Evolutionary conservation across 768 basidiomycete genomes (phyloP).

Genomic region (Leccinellum luteum): DNA sequence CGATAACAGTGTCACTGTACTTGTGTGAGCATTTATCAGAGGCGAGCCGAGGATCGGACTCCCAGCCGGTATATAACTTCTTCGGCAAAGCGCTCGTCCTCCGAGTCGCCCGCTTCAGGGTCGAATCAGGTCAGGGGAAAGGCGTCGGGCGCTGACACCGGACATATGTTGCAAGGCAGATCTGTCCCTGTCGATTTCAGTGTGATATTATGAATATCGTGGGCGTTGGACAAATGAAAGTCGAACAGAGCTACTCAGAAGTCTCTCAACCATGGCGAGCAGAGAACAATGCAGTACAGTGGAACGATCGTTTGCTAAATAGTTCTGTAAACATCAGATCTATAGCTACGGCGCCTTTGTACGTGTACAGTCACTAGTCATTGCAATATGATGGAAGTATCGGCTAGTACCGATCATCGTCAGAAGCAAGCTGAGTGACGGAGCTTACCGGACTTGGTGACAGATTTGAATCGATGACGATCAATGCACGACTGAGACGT

Average conservation of each 20-base stretch:
- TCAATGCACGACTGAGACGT: not conserved
- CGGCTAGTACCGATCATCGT: not conserved
- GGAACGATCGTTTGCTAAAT: too few species aligned
- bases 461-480: not conserved
- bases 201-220: not conserved
- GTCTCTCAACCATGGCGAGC: not conserved
- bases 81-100: not conserved
- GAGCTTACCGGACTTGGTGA: not conserved
- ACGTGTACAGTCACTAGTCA: not conserved
- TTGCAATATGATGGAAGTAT: not conserved
- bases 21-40: not conserved
- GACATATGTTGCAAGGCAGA: not conserved
- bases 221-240: not conserved
- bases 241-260: not conserved
- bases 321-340: not conserved
- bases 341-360: not conserved
- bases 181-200: not conserved
- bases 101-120: not conserved
- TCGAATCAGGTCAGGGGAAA: not conserved
- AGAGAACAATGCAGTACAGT: not conserved
- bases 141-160: not conserved
- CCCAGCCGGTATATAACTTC: not conserved
- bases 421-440: not conserved
- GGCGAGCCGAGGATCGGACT: not conserved
- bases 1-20: not conserved